Percentiles rank a stretch among this genome's conserved stretches.
These are phyloP conservation scores for Talaromyces rugulosus DNA, from an alignment of 2,329 filamentous ascomycete species.

Conservation along the genomic window DNA sequence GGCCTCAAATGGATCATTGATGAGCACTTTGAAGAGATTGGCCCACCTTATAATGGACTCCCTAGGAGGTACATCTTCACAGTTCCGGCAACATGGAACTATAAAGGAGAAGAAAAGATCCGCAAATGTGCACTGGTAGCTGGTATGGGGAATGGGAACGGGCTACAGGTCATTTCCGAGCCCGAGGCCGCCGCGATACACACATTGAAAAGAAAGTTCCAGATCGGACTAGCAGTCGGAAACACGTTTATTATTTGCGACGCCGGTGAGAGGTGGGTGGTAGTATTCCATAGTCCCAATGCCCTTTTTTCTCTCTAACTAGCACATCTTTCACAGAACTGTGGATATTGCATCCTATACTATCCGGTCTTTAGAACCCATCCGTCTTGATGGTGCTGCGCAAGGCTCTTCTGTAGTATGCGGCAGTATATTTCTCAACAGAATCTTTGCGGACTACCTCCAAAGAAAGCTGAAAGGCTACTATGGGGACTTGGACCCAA, in stretches of 20 bases:
- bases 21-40: neutral
- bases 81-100: neutral
- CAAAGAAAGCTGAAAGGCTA: neutral
- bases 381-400: neutral
- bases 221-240: neutral
- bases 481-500: neutral
- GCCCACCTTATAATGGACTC: neutral
- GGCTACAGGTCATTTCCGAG: neutral
- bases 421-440: neutral
- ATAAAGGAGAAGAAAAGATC: neutral
- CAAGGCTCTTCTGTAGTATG: neutral
- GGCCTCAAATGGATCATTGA: neutral
- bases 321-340: neutral
- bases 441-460: neutral
- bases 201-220: neutral
- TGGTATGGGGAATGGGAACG: neutral
- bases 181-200: neutral
- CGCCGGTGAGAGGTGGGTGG: neutral
- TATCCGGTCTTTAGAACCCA: neutral
- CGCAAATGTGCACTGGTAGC: neutral
- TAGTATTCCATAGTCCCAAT: too few relatives aligned
- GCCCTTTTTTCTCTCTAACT: neutral
- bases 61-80: neutral
- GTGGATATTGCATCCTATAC: neutral
- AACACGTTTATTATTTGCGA: neutral